A percentile compares a stretch with the other conserved stretches of the same genome.
phyloP scores from a whole-genome alignment of 2,329 filamentous ascomycete species.

The Chrysoporthe austroafricana region DNA sequence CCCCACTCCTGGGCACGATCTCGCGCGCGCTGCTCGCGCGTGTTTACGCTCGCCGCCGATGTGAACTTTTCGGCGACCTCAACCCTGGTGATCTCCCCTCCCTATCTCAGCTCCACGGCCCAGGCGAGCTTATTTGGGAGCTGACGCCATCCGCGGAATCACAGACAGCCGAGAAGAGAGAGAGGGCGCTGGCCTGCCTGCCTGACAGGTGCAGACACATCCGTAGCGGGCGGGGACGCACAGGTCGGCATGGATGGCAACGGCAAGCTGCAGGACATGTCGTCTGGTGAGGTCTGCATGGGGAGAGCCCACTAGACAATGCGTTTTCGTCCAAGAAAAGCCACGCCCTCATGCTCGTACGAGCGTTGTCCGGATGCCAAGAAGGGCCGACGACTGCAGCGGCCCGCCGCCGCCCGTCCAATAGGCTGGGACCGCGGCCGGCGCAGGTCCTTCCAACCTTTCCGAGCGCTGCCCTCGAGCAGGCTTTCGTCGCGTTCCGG shows the following conservation, averaged over 20 bases:
- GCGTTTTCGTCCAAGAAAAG: too few relatives aligned
- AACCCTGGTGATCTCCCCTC: not conserved
- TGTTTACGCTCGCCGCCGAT: not conserved
- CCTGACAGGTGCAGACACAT: conserved; percentile 3
- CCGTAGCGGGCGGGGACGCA: not conserved
- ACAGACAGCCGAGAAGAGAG: not conserved
- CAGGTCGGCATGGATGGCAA: conserved; percentile 5
- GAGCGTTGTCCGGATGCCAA: not conserved
- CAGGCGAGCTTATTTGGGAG: not conserved
- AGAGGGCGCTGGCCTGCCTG: not conserved
- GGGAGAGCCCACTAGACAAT: not conserved
- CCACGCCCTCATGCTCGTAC: conserved; percentile 5
- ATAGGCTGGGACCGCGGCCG: conserved; percentile 1
- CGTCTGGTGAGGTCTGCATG: not conserved
- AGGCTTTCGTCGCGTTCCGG: conserved; percentile 1
- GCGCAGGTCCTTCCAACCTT: not conserved
- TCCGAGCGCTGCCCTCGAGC: not conserved
- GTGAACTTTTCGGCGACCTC: not conserved
- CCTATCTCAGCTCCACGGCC: not conserved
- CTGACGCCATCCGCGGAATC: not conserved
- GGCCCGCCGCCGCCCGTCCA: not conserved
- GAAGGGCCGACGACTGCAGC: conserved; percentile 13
- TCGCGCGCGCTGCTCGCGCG: not conserved
- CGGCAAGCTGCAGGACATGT: conserved; percentile 17
- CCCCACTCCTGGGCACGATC: not conserved